Percentiles rank a stretch among this genome's conserved stretches.
These are phyloP conservation scores for Aurifilum marmelostoma DNA, from an alignment of 2,329 filamentous ascomycete species.

Conservation along the genomic window DNA sequence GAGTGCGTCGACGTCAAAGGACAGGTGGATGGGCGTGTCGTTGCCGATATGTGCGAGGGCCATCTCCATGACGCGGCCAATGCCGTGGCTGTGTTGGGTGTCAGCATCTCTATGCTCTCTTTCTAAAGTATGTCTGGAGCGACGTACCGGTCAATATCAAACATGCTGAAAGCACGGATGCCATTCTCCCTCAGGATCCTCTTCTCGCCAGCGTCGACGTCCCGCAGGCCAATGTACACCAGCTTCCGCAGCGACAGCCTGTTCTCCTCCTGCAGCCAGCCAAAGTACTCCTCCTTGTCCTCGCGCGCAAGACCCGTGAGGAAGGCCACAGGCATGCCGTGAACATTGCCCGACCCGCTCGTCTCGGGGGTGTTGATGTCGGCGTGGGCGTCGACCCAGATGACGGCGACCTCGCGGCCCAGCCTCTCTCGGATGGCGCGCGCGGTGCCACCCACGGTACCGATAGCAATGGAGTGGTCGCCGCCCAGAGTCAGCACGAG, in stretches of 20 bases:
- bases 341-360: slow-evolving; percentile 88
- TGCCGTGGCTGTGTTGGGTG: slow-evolving; percentile 69
- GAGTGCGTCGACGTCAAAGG: slow-evolving; percentile 94
- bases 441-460: slow-evolving; percentile 84
- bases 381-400: slow-evolving; percentile 98
- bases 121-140: background rate
- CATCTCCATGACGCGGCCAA: slow-evolving; percentile 96
- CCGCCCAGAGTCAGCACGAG: slow-evolving; percentile 92
- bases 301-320: slow-evolving; percentile 82
- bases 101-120: background rate
- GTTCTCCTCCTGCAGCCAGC: slow-evolving; percentile 81
- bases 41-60: slow-evolving; percentile 92
- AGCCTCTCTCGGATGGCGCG: slow-evolving; percentile 84
- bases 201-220: slow-evolving; percentile 95
- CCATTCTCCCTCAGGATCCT: slow-evolving; percentile 82
- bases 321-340: slow-evolving; percentile 97
- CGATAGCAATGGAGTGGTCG: slow-evolving; percentile 96
- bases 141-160: slow-evolving; percentile 85
- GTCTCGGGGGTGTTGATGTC: slow-evolving; percentile 97
- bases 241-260: slow-evolving; percentile 76
- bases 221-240: slow-evolving; percentile 93
- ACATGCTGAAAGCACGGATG: slow-evolving; percentile 98
- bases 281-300: slow-evolving; percentile 78
- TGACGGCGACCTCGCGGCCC: slow-evolving; percentile 83
- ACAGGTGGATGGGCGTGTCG: slow-evolving; percentile 95